phyloP scores from a whole-genome alignment of 2,329 filamentous ascomycete species.

The Aureobasidium sp. region DNA sequence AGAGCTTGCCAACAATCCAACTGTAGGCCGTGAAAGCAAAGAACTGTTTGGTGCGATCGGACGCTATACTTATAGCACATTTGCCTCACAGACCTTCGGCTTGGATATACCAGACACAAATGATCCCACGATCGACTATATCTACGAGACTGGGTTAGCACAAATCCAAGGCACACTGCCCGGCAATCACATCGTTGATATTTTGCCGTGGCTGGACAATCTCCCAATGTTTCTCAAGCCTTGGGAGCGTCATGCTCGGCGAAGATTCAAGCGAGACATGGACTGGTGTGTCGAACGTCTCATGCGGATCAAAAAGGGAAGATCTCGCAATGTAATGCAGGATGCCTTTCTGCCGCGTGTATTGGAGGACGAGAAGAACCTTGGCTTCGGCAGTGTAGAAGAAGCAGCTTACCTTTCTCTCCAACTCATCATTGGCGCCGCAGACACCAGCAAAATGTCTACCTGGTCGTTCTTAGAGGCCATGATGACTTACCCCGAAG shows the following conservation, averaged over 20 bases:
- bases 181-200: slow-evolving; percentile 7
- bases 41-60: not conserved
- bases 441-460: slow-evolving; percentile 10
- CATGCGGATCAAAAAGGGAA: slow-evolving; percentile 9
- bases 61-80: slow-evolving; percentile 10
- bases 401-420: slow-evolving; percentile 13
- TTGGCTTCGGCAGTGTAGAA: slow-evolving; percentile 11
- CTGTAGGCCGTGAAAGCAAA: not conserved
- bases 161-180: slow-evolving; percentile 8
- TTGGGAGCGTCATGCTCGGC: slow-evolving; percentile 5
- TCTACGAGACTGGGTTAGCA: slow-evolving; percentile 8
- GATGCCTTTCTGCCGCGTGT: slow-evolving; percentile 10
- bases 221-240: slow-evolving; percentile 11
- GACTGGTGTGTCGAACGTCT: slow-evolving; percentile 8
- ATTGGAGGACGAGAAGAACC: slow-evolving; percentile 11
- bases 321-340: not conserved
- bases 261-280: slow-evolving; percentile 1
- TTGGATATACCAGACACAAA: slow-evolving; percentile 6
- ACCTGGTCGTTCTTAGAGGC: slow-evolving; percentile 12
- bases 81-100: slow-evolving; percentile 8
- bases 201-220: slow-evolving; percentile 6
- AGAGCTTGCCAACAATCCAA: slow-evolving; percentile 4
- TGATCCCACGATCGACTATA: slow-evolving; percentile 6
- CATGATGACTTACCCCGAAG: slow-evolving; percentile 21
- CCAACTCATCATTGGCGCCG: slow-evolving; percentile 12